phyloP scores from a whole-genome alignment of 768 basidiomycete genomes.

The Tubosaeta brunneosetosa region DNA sequence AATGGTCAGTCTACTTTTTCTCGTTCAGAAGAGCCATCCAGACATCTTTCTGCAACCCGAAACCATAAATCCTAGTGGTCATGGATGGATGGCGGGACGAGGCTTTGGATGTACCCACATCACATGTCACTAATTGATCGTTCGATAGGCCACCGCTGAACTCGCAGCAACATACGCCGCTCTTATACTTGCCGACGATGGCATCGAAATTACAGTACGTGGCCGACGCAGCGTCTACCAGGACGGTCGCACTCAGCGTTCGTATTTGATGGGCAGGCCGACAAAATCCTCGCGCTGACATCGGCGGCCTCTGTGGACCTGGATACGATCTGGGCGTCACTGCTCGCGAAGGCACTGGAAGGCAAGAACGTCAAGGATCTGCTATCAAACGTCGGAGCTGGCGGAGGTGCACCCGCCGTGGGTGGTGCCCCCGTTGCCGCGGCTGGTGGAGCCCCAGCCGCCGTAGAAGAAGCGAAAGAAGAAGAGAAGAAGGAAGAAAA shows the following conservation, averaged over 20 bases:
- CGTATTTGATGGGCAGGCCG: conserved; percentile 54
- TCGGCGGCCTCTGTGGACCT: conserved; percentile 78
- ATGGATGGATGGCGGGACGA: conserved; percentile 18
- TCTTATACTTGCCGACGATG: conserved; percentile 97
- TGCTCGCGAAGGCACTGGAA: conserved; percentile 96
- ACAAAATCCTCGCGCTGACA: conserved; percentile 88
- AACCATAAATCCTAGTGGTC: not conserved
- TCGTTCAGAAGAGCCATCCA: not conserved
- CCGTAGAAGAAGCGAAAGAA: conserved; percentile 69
- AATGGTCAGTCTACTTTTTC: conserved; percentile 23
- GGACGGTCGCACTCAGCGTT: not conserved
- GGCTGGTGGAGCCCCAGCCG: conserved; percentile 53
- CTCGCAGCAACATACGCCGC: conserved; percentile 95
- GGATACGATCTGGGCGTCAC: conserved; percentile 95
- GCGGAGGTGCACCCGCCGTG: conserved; percentile 80
- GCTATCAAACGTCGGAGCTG: conserved; percentile 90
- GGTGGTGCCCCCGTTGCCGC: conserved; percentile 47
- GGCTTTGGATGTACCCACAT: conserved; percentile 6
- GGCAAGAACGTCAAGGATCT: conserved; percentile 97
- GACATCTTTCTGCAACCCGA: not conserved
- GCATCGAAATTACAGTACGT: conserved; percentile 94
- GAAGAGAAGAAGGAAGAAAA: conserved; percentile 86
- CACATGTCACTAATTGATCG: conserved; percentile 6
- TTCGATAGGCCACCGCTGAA: conserved; percentile 53
- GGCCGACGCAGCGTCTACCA: not conserved